phyloP scores from a whole-genome alignment of 176 grass and related monocot species.

The Oryza rufipogon region DNA sequence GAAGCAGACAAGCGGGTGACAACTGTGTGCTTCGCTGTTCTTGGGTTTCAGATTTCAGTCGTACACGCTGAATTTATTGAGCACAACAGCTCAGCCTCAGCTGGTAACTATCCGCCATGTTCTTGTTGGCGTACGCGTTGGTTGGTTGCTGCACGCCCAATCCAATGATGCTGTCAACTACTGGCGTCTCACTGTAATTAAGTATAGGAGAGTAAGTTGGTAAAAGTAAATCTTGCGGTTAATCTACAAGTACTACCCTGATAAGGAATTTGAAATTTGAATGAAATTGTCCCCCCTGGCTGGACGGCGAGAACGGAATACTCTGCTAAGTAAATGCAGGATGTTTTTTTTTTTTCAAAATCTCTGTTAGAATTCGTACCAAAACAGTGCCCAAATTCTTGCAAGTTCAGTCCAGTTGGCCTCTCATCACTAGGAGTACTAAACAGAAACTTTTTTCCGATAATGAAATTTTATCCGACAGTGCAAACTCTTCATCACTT shows the following conservation, averaged over 20 bases:
- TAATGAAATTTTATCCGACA: no score
- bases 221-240: not conserved
- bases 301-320: not conserved
- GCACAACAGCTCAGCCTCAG: not conserved
- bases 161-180: not conserved
- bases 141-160: not conserved
- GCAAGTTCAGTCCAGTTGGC: no score
- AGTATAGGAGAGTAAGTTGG: not conserved
- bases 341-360: no score
- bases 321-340: no score
- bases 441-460: not conserved
- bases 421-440: not conserved
- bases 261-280: not conserved
- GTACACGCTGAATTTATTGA: not conserved
- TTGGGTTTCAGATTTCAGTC: not conserved
- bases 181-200: not conserved
- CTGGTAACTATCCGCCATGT: not conserved
- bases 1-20: not conserved
- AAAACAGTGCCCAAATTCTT: no score
- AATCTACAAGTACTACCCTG: not conserved
- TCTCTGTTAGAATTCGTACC: no score
- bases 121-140: not conserved
- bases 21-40: constrained; percentile 36
- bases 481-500: no score
- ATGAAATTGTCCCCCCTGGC: not conserved